These are phyloP conservation scores for Persicaria maculosa DNA, from an alignment of 148 eudicot genomes.

Conservation along the genomic window DNA sequence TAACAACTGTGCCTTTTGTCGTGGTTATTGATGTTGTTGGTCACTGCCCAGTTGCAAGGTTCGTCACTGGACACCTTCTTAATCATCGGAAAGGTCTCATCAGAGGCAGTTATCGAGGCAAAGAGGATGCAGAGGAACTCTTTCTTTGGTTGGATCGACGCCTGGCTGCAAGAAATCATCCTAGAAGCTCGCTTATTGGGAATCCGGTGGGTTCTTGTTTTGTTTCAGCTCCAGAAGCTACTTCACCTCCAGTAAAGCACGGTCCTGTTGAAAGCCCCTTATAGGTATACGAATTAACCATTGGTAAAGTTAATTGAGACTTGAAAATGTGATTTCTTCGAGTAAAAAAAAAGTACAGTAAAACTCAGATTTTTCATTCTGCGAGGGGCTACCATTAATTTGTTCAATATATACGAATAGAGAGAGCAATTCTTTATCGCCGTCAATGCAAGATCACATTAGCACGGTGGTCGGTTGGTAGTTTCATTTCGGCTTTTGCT, in stretches of 20 bases:
- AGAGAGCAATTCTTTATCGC: slow-evolving; percentile 9
- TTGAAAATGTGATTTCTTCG: background rate
- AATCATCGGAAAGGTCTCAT: slow-evolving; percentile 85
- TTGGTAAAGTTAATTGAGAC: background rate
- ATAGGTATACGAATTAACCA: background rate
- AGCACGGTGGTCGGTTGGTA: background rate
- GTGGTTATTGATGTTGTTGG: background rate
- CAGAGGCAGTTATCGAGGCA: slow-evolving; percentile 76
- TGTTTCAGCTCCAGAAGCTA: slow-evolving; percentile 31
- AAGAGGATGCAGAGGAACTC: slow-evolving; percentile 44
- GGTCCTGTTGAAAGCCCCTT: slow-evolving; percentile 24
- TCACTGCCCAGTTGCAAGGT: slow-evolving; percentile 45
- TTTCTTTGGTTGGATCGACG: slow-evolving; percentile 31
- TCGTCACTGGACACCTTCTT: slow-evolving; percentile 79
- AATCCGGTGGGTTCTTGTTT: slow-evolving; percentile 70
- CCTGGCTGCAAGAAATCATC: slow-evolving; percentile 53
- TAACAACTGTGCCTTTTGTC: background rate
- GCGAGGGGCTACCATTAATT: background rate
- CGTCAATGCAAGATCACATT: background rate
- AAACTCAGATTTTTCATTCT: background rate
- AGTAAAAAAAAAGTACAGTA: background rate
- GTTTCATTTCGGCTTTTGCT: background rate
- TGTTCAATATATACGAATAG: background rate
- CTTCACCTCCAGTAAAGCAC: slow-evolving; percentile 20
- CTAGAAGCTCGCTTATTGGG: slow-evolving; percentile 59